Base-by-base conservation (phyloP, 2,329 filamentous ascomycete species). In the Septoria petroselini region DNA sequence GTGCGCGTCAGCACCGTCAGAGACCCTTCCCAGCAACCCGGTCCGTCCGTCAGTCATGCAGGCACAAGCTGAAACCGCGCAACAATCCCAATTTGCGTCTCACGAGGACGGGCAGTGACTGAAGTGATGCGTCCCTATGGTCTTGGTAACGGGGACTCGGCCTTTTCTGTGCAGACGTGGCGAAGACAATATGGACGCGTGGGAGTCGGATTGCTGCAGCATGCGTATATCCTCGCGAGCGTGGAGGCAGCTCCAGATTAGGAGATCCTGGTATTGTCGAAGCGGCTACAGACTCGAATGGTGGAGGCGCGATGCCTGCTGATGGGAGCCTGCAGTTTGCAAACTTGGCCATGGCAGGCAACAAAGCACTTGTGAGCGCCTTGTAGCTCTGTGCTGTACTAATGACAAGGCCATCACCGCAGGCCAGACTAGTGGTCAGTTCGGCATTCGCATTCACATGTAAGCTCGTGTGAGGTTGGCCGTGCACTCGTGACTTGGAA, bases 41-140 rank as follows among this genome's bases (percentile, higher is more conserved):
- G 43, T 47, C 35, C 17, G 11, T 40, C 14, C 19, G 15, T 5
- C 19, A 18, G 33, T 14, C 23, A 38, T 39, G 43, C 43, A 46
- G 43, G 34, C 38, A 47, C 35, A 40, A 47, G 43, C 43, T 27
- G 35, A 39, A 39, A 23, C 29, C 23, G 35, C 43, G 29, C 43
- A 47, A 15, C 34, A 23, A 46, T 21, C 34, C 21, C 8, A 9
- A 15, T 27, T 12, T 41, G 19, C 2, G 34, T 38, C 29, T 31
- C 27, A 40, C 34, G 25, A 40, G n/a, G 27, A n/a, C 43, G 35
- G 43, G 18, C 31, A 33, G 34, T 33, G 35, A 31, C 43, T 39
- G 43, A 17, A 39, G 23, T 33, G 27, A 31, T 47, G 34, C 34
- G 25, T 33, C 25, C 25, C 15, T 27, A 40, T 47, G 35, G 30